Conservation (phyloP, 2,329 filamentous ascomycete species). For the Sclerotiophoma versabilis region DNA sequence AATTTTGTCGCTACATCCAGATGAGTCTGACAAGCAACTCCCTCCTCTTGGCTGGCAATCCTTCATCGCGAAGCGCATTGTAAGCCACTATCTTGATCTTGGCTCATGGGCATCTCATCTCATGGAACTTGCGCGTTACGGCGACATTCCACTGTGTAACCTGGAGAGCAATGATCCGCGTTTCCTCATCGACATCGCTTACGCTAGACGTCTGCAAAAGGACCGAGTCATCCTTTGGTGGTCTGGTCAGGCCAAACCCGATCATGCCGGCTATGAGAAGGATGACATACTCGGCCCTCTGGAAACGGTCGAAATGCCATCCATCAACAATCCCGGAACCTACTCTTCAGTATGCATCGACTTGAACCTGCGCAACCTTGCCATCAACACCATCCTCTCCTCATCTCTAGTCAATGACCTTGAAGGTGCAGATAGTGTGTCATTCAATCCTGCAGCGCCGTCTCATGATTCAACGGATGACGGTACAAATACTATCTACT, state of each 20-base stretch:
- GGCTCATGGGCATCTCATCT: slow-evolving; percentile 91
- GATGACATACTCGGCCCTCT: slow-evolving; percentile 86
- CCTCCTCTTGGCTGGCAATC: slow-evolving; percentile 94
- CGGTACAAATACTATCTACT: slow-evolving; percentile 74
- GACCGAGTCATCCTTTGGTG: slow-evolving; percentile 98
- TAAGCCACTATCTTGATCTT: slow-evolving; percentile 91
- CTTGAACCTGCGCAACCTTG: slow-evolving; percentile 88
- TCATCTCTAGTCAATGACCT: slow-evolving; percentile 96
- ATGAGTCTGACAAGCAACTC: slow-evolving; percentile 83
- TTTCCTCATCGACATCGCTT: slow-evolving; percentile 94
- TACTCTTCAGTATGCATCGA: slow-evolving; percentile 98
- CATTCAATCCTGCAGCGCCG: slow-evolving; percentile 78
- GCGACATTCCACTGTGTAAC: slow-evolving; percentile 94
- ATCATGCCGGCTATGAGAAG: slow-evolving; percentile 94
- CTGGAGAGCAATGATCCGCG: slow-evolving; percentile 92
- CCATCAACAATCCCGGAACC: slow-evolving; percentile 89
- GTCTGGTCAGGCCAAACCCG: slow-evolving; percentile 84
- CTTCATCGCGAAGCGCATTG: slow-evolving; percentile 83
- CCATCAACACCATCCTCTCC: slow-evolving; percentile 97
- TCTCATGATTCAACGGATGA: slow-evolving; percentile 66
- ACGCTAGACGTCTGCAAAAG: slow-evolving; percentile 85
- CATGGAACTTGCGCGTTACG: slow-evolving; percentile 85
- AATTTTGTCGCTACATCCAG: slow-evolving; percentile 79
- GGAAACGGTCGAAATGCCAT: slow-evolving; percentile 89
- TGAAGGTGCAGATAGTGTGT: slow-evolving; percentile 85